phyloP scores from a whole-genome alignment of 192 early-diverging fungal genomes.

The Glomus cerebriforme region DNA sequence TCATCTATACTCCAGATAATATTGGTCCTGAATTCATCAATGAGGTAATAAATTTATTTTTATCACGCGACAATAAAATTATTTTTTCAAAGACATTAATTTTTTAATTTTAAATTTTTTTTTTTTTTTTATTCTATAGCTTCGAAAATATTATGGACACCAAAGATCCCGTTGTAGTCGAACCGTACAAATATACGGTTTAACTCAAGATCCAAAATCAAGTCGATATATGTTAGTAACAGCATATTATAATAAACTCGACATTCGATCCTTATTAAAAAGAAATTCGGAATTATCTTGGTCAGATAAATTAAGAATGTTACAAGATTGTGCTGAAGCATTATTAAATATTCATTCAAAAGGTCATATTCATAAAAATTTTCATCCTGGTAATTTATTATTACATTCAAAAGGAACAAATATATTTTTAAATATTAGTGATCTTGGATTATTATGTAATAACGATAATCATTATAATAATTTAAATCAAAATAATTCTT shows the following conservation, averaged over 20 bases:
- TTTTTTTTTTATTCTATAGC: background rate
- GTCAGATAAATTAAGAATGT: background rate
- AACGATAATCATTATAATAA: no score
- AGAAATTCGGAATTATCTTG: background rate
- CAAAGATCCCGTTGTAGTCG: background rate
- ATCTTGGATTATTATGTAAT: background rate
- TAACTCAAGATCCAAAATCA: background rate
- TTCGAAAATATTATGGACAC: background rate
- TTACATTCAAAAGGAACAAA: background rate
- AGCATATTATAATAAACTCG: background rate
- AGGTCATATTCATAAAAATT: background rate
- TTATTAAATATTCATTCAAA: background rate
- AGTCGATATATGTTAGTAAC: conserved; percentile 6
- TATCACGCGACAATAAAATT: no score
- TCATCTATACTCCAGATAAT: background rate
- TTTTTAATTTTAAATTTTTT: no score
- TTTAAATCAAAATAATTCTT: no score
- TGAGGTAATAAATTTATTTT: background rate
- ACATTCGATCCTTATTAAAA: background rate
- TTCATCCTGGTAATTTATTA: background rate
- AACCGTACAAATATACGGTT: background rate
- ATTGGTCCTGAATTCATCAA: background rate
- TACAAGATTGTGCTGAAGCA: background rate
- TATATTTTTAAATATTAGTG: background rate
- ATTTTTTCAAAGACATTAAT: no score